Percentiles rank a stretch among this genome's conserved stretches.
These are phyloP conservation scores for Colletotrichum cereale DNA, from an alignment of 2,329 filamentous ascomycete genomes.

Conservation along the genomic window DNA sequence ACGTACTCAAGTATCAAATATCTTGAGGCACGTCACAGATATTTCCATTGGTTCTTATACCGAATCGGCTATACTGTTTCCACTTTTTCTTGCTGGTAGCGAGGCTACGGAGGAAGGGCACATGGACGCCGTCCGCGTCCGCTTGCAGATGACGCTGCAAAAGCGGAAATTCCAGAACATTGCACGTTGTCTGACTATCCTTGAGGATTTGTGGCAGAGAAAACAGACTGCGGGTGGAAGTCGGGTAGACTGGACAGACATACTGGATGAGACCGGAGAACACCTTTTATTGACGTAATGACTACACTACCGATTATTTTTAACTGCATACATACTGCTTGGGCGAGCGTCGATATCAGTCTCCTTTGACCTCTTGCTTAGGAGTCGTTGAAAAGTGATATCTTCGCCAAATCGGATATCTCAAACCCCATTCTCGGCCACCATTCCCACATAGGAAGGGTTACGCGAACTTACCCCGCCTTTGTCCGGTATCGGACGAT, in stretches of 20 bases:
- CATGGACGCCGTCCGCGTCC: conserved; percentile 25
- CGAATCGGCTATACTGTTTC: conserved; percentile 37
- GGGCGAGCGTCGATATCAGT: background rate
- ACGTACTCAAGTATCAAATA: conserved; percentile 28
- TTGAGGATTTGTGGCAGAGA: conserved; percentile 35
- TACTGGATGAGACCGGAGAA: conserved; percentile 22
- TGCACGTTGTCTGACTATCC: conserved; percentile 1
- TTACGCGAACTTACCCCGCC: background rate
- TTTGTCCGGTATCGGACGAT: background rate
- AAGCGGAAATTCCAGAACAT: conserved; percentile 33
- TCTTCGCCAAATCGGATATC: background rate
- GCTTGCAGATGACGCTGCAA: conserved; percentile 30
- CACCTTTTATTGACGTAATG: conserved; percentile 25
- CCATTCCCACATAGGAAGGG: background rate
- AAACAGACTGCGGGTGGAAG: background rate
- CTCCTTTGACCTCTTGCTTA: background rate
- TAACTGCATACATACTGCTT: no score
- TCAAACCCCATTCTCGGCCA: background rate
- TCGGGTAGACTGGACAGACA: conserved; percentile 25
- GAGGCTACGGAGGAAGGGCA: conserved; percentile 30
- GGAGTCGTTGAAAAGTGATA: background rate
- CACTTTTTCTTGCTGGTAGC: conserved; percentile 36
- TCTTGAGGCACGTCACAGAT: conserved; percentile 17
- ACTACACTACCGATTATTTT: no score
- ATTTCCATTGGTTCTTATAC: conserved; percentile 32